phyloP scores from a whole-genome alignment of 139 green algal genomes.

The Chlorella sp. region DNA sequence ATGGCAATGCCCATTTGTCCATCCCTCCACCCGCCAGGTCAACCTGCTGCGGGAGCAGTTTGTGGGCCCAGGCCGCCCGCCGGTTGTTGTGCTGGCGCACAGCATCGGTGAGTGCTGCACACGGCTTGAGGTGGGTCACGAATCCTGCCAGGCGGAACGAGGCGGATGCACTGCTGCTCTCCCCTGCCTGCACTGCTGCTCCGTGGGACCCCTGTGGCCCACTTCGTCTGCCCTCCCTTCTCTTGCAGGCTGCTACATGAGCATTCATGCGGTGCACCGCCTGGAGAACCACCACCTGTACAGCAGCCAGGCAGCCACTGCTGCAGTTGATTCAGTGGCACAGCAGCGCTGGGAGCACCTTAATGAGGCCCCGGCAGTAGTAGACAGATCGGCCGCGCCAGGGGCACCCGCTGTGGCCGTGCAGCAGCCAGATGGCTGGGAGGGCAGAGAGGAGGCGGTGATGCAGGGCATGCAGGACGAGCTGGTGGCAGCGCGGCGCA shows the following conservation, averaged over 20 bases:
- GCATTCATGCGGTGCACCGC: constrained; percentile 1
- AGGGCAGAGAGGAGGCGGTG: neutral
- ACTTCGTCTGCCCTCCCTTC: neutral
- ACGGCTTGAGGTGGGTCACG: no score
- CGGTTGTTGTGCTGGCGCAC: constrained; percentile 14
- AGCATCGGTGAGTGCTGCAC: constrained; percentile 19
- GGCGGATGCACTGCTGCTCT: no score
- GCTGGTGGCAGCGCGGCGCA: neutral
- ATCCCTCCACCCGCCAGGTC: no score
- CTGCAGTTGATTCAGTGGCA: neutral
- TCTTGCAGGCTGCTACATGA: constrained; percentile 19
- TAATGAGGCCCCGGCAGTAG: neutral
- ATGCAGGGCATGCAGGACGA: neutral
- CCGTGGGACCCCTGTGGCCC: no score
- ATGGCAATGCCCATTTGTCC: no score
- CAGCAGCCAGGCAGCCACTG: neutral
- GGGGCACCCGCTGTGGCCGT: no score
- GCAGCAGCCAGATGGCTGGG: no score
- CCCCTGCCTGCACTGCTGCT: no score
- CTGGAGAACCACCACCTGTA: neutral
- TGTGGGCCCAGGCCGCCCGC: neutral
- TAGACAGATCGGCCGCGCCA: neutral
- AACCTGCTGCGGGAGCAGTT: constrained; percentile 7
- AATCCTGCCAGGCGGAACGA: no score
- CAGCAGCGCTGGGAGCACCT: neutral